Evolutionary conservation across 2,329 filamentous ascomycete species (phyloP).

Genomic region (Chrysosporium keratinophilum): DNA sequence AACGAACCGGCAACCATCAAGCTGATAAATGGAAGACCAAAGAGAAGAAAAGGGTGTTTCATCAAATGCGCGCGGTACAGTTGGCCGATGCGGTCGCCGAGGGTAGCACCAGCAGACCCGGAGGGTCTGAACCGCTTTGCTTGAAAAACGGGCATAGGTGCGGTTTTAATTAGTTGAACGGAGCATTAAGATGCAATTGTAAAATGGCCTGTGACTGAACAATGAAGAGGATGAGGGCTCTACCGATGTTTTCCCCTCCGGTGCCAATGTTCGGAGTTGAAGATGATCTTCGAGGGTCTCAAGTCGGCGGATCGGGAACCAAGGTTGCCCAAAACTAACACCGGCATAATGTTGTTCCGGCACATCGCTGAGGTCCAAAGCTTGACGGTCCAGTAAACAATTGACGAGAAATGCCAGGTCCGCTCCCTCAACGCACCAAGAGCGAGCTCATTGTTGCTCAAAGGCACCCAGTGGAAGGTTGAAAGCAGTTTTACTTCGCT

Average conservation of each 20-base stretch:
- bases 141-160: slow-evolving; percentile 54
- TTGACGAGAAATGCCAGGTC: not conserved
- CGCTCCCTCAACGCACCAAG: not conserved
- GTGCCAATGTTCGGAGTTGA: too few relatives aligned
- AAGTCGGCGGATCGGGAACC: too few relatives aligned
- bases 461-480: not conserved
- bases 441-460: not conserved
- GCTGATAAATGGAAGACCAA: slow-evolving; percentile 83
- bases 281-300: too few relatives aligned
- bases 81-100: slow-evolving; percentile 59
- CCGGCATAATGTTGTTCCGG: slow-evolving; percentile 1
- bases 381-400: slow-evolving; percentile 8
- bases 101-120: slow-evolving; percentile 36
- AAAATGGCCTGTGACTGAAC: not conserved
- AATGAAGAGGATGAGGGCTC: too few relatives aligned
- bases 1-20: slow-evolving; percentile 90
- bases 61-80: slow-evolving; percentile 66
- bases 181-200: not conserved
- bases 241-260: too few relatives aligned
- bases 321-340: not conserved
- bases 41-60: slow-evolving; percentile 78
- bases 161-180: not conserved
- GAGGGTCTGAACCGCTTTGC: slow-evolving; percentile 61
- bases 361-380: not conserved
- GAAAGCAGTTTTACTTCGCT: not conserved